Evolutionary conservation across 2,329 filamentous ascomycete species (phyloP).

Genomic region (Cercospora janseana): DNA sequence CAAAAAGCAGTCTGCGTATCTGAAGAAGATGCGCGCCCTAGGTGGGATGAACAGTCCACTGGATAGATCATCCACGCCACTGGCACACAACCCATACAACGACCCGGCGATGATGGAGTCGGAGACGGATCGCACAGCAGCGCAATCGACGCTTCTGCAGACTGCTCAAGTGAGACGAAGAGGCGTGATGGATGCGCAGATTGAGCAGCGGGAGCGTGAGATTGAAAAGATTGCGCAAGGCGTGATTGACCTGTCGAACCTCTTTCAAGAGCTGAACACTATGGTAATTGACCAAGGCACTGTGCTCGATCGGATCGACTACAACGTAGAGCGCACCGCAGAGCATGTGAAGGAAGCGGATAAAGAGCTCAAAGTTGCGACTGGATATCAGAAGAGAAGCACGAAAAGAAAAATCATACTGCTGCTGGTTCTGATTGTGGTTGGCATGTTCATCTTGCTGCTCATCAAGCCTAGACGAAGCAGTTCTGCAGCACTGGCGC

Average conservation of each 20-base stretch:
- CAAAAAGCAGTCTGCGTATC: conserved; percentile 94
- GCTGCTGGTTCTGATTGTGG: conserved; percentile 78
- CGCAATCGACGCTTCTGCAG: conserved; percentile 82
- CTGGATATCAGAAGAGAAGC: conserved; percentile 81
- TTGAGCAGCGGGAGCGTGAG: conserved; percentile 88
- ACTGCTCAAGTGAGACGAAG: conserved; percentile 61
- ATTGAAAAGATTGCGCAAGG: conserved; percentile 98
- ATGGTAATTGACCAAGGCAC: conserved; percentile 67
- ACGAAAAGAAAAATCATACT: conserved; percentile 93
- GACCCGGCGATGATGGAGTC: conserved; percentile 91
- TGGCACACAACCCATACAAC: conserved; percentile 62
- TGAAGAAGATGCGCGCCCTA: conserved; percentile 60
- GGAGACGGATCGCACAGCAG: conserved; percentile 88
- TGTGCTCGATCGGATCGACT: conserved; percentile 58
- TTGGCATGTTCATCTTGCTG: conserved; percentile 81
- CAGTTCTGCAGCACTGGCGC: conserved; percentile 10
- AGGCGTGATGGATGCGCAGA: conserved; percentile 71
- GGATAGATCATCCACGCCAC: conserved; percentile 48
- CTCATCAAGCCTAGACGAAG: conserved; percentile 69
- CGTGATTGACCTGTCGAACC: conserved; percentile 93
- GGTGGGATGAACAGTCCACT: conserved; percentile 51
- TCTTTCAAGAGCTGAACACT: conserved; percentile 91
- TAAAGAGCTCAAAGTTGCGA: conserved; percentile 84
- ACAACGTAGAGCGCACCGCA: conserved; percentile 96
- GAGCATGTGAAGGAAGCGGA: conserved; percentile 89